These are phyloP conservation scores for Toxoplasma gondii DNA, from an alignment of 169 alveolate species.

Conservation along the genomic window DNA sequence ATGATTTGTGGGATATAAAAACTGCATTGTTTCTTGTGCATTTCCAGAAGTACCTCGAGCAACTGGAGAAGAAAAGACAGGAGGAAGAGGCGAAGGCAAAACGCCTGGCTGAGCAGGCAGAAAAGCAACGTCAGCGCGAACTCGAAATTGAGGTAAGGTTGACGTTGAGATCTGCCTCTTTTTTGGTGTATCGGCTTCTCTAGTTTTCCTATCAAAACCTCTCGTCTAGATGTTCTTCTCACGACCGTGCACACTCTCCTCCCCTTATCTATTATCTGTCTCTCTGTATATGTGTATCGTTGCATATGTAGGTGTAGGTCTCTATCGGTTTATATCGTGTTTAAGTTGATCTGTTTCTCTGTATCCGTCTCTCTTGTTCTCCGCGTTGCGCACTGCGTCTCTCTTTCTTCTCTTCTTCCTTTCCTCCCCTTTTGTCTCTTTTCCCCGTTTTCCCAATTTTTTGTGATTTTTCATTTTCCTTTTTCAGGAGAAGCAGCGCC, in stretches of 20 bases:
- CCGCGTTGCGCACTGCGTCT: too few relatives aligned
- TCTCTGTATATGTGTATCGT: too few relatives aligned
- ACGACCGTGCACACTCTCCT: too few relatives aligned
- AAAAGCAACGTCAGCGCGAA: constrained; percentile 47
- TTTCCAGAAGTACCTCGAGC: constrained; percentile 36
- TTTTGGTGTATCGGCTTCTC: neutral
- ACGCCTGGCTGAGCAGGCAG: constrained; percentile 39
- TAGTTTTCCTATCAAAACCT: too few relatives aligned
- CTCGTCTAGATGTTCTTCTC: too few relatives aligned
- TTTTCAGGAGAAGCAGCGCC: constrained; percentile 22
- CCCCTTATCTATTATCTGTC: too few relatives aligned
- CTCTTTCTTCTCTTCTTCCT: too few relatives aligned
- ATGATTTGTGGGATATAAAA: too few relatives aligned
- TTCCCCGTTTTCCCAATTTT: neutral
- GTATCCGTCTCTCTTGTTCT: too few relatives aligned
- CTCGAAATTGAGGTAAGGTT: constrained; percentile 44
- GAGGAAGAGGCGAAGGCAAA: constrained; percentile 46
- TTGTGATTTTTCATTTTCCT: neutral
- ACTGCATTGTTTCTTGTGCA: neutral
- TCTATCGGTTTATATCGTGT: too few relatives aligned
- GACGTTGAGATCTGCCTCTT: neutral
- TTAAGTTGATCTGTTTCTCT: too few relatives aligned
- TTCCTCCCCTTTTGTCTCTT: neutral
- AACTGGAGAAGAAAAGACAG: constrained; percentile 40
- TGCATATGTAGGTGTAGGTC: too few relatives aligned